These are phyloP conservation scores for Solidago caesia DNA, from an alignment of 129 eudicot species.

Conservation along the genomic window DNA sequence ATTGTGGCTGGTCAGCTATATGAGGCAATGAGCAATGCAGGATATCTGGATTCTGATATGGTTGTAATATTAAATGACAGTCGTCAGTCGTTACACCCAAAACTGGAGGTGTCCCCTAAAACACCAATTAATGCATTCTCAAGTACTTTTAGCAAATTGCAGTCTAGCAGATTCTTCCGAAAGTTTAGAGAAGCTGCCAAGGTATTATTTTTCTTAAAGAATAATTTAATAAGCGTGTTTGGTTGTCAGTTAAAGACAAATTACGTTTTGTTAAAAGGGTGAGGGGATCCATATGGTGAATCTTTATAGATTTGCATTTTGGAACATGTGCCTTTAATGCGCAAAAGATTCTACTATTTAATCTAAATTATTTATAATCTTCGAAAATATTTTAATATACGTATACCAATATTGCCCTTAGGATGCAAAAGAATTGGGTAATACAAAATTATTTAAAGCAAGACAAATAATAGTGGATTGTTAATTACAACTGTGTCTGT, in stretches of 20 bases:
- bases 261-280: neutral
- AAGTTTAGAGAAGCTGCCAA: slow-evolving; percentile 73
- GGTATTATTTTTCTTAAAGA: slow-evolving; percentile 38
- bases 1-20: slow-evolving; percentile 86
- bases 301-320: neutral
- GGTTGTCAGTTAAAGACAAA: neutral
- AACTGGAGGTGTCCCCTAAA: slow-evolving; percentile 58
- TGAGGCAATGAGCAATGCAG: slow-evolving; percentile 98
- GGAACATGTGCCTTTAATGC: too few relatives aligned
- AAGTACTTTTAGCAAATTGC: slow-evolving; percentile 73
- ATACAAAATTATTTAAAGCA: too few relatives aligned
- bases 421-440: too few relatives aligned
- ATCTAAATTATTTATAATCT: too few relatives aligned
- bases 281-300: neutral
- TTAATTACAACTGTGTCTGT: too few relatives aligned
- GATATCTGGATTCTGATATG: slow-evolving; percentile 85
- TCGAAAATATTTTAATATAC: too few relatives aligned
- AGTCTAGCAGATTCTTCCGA: slow-evolving; percentile 77
- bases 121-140: slow-evolving; percentile 70
- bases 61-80: slow-evolving; percentile 84
- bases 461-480: too few relatives aligned
- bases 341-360: too few relatives aligned
- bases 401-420: too few relatives aligned
- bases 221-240: neutral
- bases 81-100: slow-evolving; percentile 70